Base-by-base conservation (phyloP, 1,284 basidiomycete species). In the Stygiomarasmius scandens region DNA sequence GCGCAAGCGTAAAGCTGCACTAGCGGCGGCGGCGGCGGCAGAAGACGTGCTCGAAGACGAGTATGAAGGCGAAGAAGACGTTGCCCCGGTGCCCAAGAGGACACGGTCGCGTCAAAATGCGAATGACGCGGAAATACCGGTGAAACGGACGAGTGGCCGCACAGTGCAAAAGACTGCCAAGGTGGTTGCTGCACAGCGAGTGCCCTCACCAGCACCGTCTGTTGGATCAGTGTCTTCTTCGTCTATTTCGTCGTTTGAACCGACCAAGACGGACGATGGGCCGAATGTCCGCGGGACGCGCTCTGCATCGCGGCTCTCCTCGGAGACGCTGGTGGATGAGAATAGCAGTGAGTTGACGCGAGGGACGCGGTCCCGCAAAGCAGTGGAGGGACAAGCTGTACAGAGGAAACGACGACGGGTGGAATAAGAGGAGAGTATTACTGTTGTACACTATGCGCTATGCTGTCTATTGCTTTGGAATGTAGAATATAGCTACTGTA, bases 291-390 rank as follows among this genome's bases (percentile, higher is more conserved):
- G 16, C 69, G 71, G 38, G 29, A 73, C 70, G 52, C 63, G 75
- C 47, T 75, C 74, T 9, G 71, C 67, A 9, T 76, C 74, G 22
- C 69, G 74, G 54, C 67, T 71, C 10, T 75, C 74, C 27, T 66
- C 69, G 25, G 67, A 70, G 51, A 76, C 74, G 2, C 58, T 74
- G 10, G 69, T 74, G 11, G 66, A 41, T 16, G 38, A 41, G 38
- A 12, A 41, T 16, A 41, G 38, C 38, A 41, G 4, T n/a, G 38
- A 41, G 4, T 12, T 16, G 29, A 32, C 29, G 29, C 29, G 29
- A 32, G 29, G 29, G 12, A 32, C 29, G 6, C 29, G 29, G 8
- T 9, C n/a, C 5, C 38, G 38, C 14, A 41, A 41, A 16, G 38
- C 11, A 16, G 38, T 16, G n/a, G 38, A 41, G 38, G n/a, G 4